Evolutionary conservation across 1,284 basidiomycete species (phyloP).

Genomic region (Inonotus hispidus): DNA sequence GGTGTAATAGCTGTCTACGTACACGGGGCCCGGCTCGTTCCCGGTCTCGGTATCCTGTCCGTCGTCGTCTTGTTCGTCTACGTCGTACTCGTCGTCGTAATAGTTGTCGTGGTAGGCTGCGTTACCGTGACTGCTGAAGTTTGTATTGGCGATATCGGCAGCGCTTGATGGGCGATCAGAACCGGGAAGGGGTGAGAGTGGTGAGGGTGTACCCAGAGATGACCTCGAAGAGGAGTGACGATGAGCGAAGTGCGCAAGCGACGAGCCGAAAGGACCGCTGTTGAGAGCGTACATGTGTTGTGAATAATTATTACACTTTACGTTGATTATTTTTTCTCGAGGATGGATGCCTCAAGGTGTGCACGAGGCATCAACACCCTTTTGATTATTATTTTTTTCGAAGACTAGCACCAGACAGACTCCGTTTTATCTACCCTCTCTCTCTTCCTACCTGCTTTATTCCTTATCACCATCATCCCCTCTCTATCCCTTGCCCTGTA

Average conservation of each 20-base stretch:
- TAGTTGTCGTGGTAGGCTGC: neutral
- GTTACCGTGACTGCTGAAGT: conserved; percentile 2
- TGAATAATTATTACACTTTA: neutral
- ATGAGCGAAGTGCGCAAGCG: conserved; percentile 7
- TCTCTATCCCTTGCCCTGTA: neutral
- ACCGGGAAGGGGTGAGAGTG: neutral
- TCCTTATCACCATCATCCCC: conserved; percentile 3
- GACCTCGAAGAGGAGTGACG: neutral
- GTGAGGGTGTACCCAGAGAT: neutral
- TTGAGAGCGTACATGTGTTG: conserved; percentile 2
- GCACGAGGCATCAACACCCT: neutral
- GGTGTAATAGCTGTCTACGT: conserved; percentile 5
- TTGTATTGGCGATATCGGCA: neutral
- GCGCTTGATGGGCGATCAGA: conserved; percentile 1
- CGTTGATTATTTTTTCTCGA: neutral
- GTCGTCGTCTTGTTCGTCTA: neutral
- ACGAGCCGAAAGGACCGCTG: neutral
- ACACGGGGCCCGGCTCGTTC: neutral
- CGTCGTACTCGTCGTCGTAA: conserved; percentile 2
- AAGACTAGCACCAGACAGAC: neutral
- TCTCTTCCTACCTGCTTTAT: conserved; percentile 1
- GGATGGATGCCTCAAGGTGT: neutral
- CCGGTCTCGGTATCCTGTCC: neutral
- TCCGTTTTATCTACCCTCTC: conserved; percentile 1
- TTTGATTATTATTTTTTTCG: neutral